Base-by-base conservation (phyloP, 108 stramenopile species). In the Nitzschia sp. region DNA sequence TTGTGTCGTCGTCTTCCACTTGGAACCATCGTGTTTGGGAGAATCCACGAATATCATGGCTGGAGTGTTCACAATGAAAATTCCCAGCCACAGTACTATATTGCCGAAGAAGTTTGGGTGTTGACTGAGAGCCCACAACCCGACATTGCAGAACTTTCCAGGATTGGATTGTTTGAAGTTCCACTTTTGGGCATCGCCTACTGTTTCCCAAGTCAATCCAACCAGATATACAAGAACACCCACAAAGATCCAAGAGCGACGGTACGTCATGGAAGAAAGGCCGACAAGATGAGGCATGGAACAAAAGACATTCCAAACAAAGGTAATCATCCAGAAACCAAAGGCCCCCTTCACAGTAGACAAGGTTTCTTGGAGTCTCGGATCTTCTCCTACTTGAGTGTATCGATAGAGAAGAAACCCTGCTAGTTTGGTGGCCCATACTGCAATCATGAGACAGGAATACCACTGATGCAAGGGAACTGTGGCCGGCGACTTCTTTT, bases 41-140 rank as follows among this genome's bases (percentile, higher is more conserved):
- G 14, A 5, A n/a, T 19, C 42, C 9, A 40, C 17, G 14, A 48
- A 64, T 39, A 88, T 71, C 34, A 90, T 55, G 10, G 75, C 72
- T 11, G 85, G 82, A 21, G 73, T 51, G 81, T 93, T 93, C 76
- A 86, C 79, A 0, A 88, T 20, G 38, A 85, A 75, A 29, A 93
- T 83, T 48, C 92, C 92, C 52, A 48, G 72, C 88, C 88, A 93
- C 22, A 93, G 48, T 14, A 84, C 21, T 9, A 93, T 51, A 62
- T 93, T 90, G 1, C 92, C 92, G 65, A 86, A 83, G 53, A 78
- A 90, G 67, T 93, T 93, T 6, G 92, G 92, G 79, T 93, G 92
- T 66, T 93, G 92, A 24, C 83, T 83, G 19, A 85, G 65, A 17
- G 75, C 55, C 92, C 92, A 93, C 24, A 93, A 42, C 48, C 92